Base-by-base conservation (phyloP, 2,329 filamentous ascomycete species). In the Clathrospora elynae region DNA sequence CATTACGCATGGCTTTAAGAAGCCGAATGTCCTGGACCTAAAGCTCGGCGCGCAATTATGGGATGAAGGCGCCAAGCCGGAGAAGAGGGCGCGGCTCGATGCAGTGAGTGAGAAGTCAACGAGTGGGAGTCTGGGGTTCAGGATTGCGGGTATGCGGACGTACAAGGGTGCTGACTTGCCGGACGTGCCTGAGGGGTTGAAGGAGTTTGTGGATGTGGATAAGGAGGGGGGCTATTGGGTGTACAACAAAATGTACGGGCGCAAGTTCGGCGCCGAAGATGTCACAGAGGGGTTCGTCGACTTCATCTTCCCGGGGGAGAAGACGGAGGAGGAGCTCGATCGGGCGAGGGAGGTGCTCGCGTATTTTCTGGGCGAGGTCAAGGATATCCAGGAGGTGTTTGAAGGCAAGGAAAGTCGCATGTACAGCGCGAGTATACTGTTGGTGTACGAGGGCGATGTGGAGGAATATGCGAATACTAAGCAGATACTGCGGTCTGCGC, bases 21-120 rank as follows among this genome's bases (percentile, higher is more conserved):
- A 82, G 45, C 90, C 93, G 5, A 97, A 96, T 59, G 90, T 99
- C 6, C 76, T 99, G 44, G 93, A 99, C 65, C 82, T 95, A 53
- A 99, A 99, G 74, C 82, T 99, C 13, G 93, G 93, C 29, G 80
- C 84, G 35, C 81, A 88, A 20, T 74, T 99, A 5, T 97, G 90
- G 86, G 92, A 88, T 10, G 88, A 95, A 24, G 75, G 76, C 49
- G 80, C 84, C 3, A 75, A 77, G 16, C 70, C 74, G 1, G 75
- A 78, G 19, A 86, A 86, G 66, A 73, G 81, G 11, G 75, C 70
- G 16, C 75, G 80, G 36, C 69, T 86, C 16, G 83, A 86, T 59
- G 76, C 78, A 25, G 80, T 85, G 12, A 74, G 80, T 4, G 70
- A 74, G 11, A 74, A 78, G 51, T 84, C 82, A 2, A 86, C 83